Base-by-base conservation (phyloP, 2,329 filamentous ascomycete species). In the Aureobasidium sp. region DNA sequence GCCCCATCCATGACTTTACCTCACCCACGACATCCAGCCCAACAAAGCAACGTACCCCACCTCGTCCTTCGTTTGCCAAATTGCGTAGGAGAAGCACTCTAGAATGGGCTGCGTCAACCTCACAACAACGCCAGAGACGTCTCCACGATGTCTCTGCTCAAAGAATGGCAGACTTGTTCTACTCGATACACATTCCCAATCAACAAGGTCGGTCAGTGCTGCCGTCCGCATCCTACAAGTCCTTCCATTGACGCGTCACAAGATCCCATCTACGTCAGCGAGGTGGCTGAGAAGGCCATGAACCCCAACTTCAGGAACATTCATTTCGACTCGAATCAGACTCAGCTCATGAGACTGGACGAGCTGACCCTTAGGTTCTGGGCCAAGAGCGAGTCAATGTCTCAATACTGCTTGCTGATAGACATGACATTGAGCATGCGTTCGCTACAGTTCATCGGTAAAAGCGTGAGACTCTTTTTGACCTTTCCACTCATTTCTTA, bases 261-360 rank as follows among this genome's bases (percentile, higher is more conserved):
- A 51, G 87, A 90, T 17, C 91, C 93, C 0, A 77, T 97, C n/a
- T 97, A 97, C 73, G 84, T 96, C 68, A 96, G 91, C 70, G 93
- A 97, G 75, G 80, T 88, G 25, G 83, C 87, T 31, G 83, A 88
- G 67, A 85, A 86, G 69, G 86, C 89, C n/a, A 91, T 91, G 73
- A 97, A 97, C 73, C 94, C 94, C 65, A 91, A 88, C 68, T 97
- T 96, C 72, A 85, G 85, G 47, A 88, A 89, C 72, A 95, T 97
- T 72, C 88, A 95, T 65, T 81, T 96, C 6, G 82, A 82, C 27
- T 75, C 80, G 6, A 85, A 82, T 65, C 84, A 83, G 0, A 82
- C 88, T 0, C 72, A 76, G 2, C 79, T 91, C 25, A 87, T 88
- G 9, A 84, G 91, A 62, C 77, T 82, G 4, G 84, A 89, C 56